Percentiles rank a stretch among this genome's conserved stretches.
Evolutionary conservation across 1,284 basidiomycete genomes (phyloP).

Genomic region (Cutaneotrichosporon sp.): DNA sequence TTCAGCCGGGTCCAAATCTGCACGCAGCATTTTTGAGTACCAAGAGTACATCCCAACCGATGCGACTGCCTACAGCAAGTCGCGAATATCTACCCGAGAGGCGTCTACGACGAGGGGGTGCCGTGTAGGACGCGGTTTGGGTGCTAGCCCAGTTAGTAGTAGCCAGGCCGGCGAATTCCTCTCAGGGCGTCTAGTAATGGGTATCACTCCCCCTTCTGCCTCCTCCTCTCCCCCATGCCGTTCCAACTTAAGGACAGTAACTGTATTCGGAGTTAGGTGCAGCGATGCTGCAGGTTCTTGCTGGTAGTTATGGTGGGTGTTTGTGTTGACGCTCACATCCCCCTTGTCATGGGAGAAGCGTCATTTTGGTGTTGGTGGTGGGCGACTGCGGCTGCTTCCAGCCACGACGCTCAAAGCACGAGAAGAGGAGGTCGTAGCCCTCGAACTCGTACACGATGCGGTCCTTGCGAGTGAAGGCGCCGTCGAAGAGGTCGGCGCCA

Average conservation of each 20-base stretch:
- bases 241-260: background rate
- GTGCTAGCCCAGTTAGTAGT: background rate
- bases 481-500: conserved; percentile 36
- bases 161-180: background rate
- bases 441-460: conserved; percentile 98
- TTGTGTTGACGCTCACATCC: background rate
- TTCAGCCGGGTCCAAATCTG: too few species aligned
- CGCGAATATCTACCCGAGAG: conserved; percentile 5
- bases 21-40: background rate
- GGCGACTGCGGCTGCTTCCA: conserved; percentile 33
- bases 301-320: background rate
- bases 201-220: conserved; percentile 1
- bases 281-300: background rate
- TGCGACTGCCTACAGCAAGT: background rate
- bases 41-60: conserved; percentile 5
- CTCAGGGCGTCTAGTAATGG: conserved; percentile 5
- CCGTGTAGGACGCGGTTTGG: conserved; percentile 6
- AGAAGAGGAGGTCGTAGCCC: conserved; percentile 90
- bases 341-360: conserved; percentile 1
- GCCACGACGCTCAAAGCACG: conserved; percentile 65
- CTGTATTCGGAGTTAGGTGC: background rate
- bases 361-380: background rate
- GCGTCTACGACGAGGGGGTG: conserved; percentile 6
- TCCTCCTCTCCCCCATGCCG: background rate
- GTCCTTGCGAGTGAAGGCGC: conserved; percentile 65